These are phyloP conservation scores for Fusarium annulatum DNA, from an alignment of 2,329 filamentous ascomycete genomes.

Conservation along the genomic window DNA sequence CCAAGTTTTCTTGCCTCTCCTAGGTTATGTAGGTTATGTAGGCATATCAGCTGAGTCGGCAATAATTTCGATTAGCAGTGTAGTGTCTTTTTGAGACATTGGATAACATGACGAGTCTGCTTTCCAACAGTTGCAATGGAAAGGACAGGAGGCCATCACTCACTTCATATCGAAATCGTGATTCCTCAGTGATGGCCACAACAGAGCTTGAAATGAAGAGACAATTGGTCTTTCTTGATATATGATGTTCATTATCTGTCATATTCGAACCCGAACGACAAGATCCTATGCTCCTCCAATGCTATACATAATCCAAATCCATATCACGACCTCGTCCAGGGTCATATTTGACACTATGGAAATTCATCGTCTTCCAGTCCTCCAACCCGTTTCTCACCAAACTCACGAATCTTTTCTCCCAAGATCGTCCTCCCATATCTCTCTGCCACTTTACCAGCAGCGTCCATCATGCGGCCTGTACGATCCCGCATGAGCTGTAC, in stretches of 20 bases:
- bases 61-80: not conserved
- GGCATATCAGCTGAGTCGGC: not conserved
- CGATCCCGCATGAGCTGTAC: conserved; percentile 86
- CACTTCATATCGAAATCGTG: not conserved
- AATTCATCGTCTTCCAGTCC: conserved; percentile 69
- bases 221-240: not conserved
- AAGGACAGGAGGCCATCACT: too few relatives aligned
- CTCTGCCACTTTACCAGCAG: conserved; percentile 88
- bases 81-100: not conserved
- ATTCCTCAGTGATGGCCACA: not conserved
- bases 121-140: not conserved
- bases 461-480: conserved; percentile 89
- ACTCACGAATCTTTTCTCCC: conserved; percentile 88
- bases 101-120: not conserved
- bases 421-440: conserved; percentile 84
- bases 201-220: not conserved
- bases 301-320: not conserved
- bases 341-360: not conserved
- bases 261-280: not conserved
- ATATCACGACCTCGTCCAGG: not conserved
- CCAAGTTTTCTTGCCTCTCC: not conserved
- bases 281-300: not conserved
- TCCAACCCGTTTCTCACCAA: conserved; percentile 77
- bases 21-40: not conserved
- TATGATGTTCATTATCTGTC: not conserved